A percentile compares a stretch with the other conserved stretches of the same genome.
Conservation (phyloP, 495 filamentous ascomycete genomes). For the Apiosordaria backusii region DNA sequence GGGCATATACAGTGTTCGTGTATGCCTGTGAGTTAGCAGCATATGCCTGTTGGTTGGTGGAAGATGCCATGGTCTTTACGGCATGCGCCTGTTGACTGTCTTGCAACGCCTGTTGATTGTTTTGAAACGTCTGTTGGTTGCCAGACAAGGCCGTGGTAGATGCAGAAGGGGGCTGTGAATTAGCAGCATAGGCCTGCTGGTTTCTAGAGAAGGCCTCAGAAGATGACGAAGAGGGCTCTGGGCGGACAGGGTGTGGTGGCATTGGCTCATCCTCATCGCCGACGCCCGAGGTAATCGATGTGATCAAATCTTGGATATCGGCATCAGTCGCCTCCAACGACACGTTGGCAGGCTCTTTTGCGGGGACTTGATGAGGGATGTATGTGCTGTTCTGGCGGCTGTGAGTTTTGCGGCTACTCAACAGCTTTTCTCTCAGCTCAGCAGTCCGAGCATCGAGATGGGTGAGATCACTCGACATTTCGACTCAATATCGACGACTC, state of each 20-base stretch:
- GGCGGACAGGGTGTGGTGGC: too few relatives aligned
- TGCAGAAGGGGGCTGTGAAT: background rate
- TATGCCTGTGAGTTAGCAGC: background rate
- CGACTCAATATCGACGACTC: background rate
- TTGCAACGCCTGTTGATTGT: background rate
- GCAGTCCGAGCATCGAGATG: constrained; percentile 24
- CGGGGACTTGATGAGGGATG: background rate
- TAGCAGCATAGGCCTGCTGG: background rate
- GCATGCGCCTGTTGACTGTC: background rate
- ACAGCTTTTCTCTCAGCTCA: constrained; percentile 28
- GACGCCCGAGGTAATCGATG: constrained; percentile 6
- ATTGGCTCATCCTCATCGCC: background rate
- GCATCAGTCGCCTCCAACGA: background rate
- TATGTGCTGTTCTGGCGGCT: constrained; percentile 2
- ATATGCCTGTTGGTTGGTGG: too few relatives aligned
- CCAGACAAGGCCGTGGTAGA: background rate
- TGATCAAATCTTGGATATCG: constrained; percentile 28
- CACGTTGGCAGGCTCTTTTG: background rate
- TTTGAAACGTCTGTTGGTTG: background rate
- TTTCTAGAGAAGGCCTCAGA: background rate
- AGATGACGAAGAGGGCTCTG: background rate
- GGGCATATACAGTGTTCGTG: background rate
- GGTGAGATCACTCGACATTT: background rate
- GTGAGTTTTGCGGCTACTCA: constrained; percentile 14
- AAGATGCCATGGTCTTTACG: background rate